Evolutionary conservation across 805 yeast genomes (phyloP), one percentile per base, ranked within the genome.

Genomic region (Clavispora carvajalis): DNA sequence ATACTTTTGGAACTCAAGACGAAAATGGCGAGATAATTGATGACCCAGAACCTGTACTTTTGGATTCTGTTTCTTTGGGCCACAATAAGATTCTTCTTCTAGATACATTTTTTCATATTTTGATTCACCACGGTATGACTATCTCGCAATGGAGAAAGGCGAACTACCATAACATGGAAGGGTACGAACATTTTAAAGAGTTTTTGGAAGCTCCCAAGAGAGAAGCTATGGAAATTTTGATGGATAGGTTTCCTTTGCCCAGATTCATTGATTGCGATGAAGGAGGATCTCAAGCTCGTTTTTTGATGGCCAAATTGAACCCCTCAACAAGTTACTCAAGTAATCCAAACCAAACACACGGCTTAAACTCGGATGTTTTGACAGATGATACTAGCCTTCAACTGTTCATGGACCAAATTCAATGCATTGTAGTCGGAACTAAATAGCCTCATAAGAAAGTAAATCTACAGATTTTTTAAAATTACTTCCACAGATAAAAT

Each of bases 241-340:
- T 77, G 45, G 87, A 81, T 51, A 62, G 88, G 50, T 81, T 77
- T 66, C 88, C 88, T 39, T 67, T 81, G 46, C 88, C 88, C 5
- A 67, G 88, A 52, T 81, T 80, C 49, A 79, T 81, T 39, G 86
- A 81, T 54, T 79, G 85, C 19, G 85, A 81, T 51, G 86, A 80
- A 56, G 86, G 86, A 40, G 87, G 86, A 3, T 80, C 86, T 0
- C 88, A 81, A 54, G 86, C 87, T 0, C 70, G 88, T 59, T 81
- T 81, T 57, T 65, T 81, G 41, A 77, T 77, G 71, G 81, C 86
- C 3, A 80, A 80, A 59, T 65, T 81, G 51, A 81, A 81, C 58
- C 87, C 88, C 11, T 73, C 84, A 4, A 78, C 80, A 2, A 71
- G 73, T 34, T 79, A 80, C 55, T 53, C 61, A 7, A 66, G 74